phyloP scores from a whole-genome alignment of 78 protist species.

The Cavenderia fasciculata region DNA sequence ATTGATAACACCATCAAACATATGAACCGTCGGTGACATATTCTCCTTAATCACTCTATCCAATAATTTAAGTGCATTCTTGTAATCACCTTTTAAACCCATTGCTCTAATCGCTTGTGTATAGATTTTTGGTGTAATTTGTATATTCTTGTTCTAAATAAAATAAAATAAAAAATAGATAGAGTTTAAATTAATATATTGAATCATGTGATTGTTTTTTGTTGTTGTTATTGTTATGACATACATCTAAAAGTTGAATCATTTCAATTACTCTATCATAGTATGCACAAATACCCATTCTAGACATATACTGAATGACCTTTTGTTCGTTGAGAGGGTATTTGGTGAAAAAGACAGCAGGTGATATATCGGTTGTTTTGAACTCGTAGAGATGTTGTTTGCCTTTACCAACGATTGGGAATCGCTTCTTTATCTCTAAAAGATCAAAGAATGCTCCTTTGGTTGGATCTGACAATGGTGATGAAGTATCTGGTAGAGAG shows the following conservation, averaged over 20 bases:
- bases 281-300: slow-evolving; percentile 36
- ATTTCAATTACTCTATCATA: slow-evolving; percentile 15
- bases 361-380: background rate
- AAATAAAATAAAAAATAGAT: background rate
- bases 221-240: background rate
- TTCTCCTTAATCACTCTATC: slow-evolving; percentile 13
- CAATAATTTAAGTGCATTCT: slow-evolving; percentile 14
- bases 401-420: slow-evolving; percentile 40
- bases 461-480: slow-evolving; percentile 61
- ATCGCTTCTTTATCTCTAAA: background rate
- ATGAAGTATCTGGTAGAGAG: slow-evolving; percentile 15
- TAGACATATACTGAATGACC: background rate
- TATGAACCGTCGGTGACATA: slow-evolving; percentile 8
- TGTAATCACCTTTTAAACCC: slow-evolving; percentile 25
- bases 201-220: no score
- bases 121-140: background rate
- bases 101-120: background rate
- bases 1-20: slow-evolving; percentile 10
- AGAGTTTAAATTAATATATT: background rate
- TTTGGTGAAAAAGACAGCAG: background rate
- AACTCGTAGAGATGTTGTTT: slow-evolving; percentile 46
- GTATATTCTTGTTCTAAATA: background rate
- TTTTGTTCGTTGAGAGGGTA: background rate
- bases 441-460: slow-evolving; percentile 12
- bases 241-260: slow-evolving; percentile 29